phyloP scores from a whole-genome alignment of 2,329 filamentous ascomycete species.

The Bipolaris sorokiniana region DNA sequence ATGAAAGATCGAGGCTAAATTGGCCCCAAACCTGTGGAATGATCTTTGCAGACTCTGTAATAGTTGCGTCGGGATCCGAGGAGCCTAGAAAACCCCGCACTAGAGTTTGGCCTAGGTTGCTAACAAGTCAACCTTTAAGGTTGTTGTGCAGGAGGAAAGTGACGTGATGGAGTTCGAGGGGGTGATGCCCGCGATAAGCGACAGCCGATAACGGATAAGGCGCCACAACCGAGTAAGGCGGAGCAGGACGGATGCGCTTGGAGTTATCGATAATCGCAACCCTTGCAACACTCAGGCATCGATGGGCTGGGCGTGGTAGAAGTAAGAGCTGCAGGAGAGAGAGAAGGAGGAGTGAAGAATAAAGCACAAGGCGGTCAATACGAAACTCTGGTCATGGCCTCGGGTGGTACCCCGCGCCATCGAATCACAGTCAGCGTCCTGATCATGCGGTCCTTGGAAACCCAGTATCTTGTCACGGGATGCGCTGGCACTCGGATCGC shows the following conservation, averaged over 20 bases:
- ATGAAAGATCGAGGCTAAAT: too few species aligned
- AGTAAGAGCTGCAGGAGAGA: neutral
- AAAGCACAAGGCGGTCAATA: neutral
- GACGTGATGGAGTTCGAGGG: constrained; percentile 26
- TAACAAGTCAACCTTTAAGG: neutral
- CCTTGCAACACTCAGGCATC: neutral
- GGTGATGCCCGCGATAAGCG: constrained; percentile 26
- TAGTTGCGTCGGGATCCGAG: neutral
- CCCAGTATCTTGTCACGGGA: constrained; percentile 27
- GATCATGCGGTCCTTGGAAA: constrained; percentile 26
- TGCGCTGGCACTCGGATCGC: constrained; percentile 27
- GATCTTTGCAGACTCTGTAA: neutral
- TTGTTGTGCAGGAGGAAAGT: constrained; percentile 20
- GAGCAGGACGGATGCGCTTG: constrained; percentile 9
- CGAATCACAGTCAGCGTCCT: constrained; percentile 14
- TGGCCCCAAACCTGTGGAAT: neutral
- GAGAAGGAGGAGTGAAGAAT: neutral
- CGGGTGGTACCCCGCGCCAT: neutral
- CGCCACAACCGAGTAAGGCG: constrained; percentile 31
- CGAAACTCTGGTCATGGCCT: neutral
- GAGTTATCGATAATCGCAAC: neutral
- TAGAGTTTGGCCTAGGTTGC: neutral
- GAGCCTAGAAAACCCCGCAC: neutral
- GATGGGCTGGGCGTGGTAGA: neutral
- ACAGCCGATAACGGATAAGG: constrained; percentile 20